A percentile compares a stretch with the other conserved stretches of the same genome.
phyloP scores from a whole-genome alignment of 305 asterid genomes.

The Fraxinus paxiana region DNA sequence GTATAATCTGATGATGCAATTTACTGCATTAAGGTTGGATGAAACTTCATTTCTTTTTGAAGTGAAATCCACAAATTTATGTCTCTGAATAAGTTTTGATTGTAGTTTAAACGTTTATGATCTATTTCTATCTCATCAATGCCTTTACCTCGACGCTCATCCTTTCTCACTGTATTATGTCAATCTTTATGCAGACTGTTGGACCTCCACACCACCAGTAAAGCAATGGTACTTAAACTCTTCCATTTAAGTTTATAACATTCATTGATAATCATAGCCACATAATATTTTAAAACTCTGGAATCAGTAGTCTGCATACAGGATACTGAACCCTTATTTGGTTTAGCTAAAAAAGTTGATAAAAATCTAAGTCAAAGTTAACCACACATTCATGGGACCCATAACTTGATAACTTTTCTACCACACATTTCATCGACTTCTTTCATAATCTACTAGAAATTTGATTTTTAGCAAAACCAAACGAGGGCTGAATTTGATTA shows the following conservation, averaged over 20 bases:
- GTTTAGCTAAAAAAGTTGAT: too few species aligned
- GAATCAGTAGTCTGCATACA: background rate
- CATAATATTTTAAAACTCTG: slow-evolving; percentile 3
- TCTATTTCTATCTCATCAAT: slow-evolving; percentile 2
- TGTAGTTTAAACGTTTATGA: background rate
- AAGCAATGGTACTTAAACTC: slow-evolving; percentile 57
- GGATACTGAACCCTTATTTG: background rate
- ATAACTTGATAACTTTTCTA: too few species aligned
- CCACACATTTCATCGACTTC: too few species aligned
- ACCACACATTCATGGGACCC: too few species aligned
- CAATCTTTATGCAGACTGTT: slow-evolving; percentile 68
- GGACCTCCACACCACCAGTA: slow-evolving; percentile 74
- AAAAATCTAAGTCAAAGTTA: too few species aligned
- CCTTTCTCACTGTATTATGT: slow-evolving; percentile 21
- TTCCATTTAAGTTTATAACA: slow-evolving; percentile 5
- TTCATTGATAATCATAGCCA: slow-evolving; percentile 10
- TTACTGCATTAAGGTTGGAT: background rate
- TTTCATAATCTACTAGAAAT: too few species aligned
- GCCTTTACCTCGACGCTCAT: slow-evolving; percentile 3
- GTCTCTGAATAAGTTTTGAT: slow-evolving; percentile 5
- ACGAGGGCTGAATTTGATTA: background rate
- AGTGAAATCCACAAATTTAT: background rate
- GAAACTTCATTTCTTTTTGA: background rate
- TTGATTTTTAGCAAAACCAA: too few species aligned
- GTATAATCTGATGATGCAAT: background rate